Evolutionary conservation across 2,329 filamentous ascomycete species (phyloP).

Genomic region (Colletotrichum lindemuthianum): DNA sequence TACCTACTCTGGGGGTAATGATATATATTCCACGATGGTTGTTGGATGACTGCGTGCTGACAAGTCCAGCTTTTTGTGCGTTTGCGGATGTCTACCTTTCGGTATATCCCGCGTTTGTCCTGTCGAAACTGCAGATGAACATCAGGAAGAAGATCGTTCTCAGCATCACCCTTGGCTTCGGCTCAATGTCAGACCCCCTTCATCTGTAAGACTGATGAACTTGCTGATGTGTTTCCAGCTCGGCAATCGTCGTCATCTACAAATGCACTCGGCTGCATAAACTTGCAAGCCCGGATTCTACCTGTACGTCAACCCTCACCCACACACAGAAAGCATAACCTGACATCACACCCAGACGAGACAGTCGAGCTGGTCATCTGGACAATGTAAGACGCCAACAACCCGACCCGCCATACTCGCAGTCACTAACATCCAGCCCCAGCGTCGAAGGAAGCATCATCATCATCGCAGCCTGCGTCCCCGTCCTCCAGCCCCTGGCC

Average conservation of each 20-base stretch:
- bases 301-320: conserved; percentile 27
- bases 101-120: conserved; percentile 50
- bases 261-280: conserved; percentile 49
- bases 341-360: conserved; percentile 39
- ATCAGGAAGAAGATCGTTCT: conserved; percentile 53
- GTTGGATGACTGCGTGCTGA: background rate
- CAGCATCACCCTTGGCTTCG: conserved; percentile 49
- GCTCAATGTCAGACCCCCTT: conserved; percentile 45
- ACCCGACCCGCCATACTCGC: fast-evolving
- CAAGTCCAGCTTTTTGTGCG: conserved; percentile 44
- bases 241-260: conserved; percentile 42
- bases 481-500: conserved; percentile 45
- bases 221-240: conserved; percentile 29
- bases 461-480: conserved; percentile 48
- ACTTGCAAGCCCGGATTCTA: conserved; percentile 40
- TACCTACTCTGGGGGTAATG: conserved; percentile 51
- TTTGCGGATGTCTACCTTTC: conserved; percentile 54
- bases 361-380: conserved; percentile 55
- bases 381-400: conserved; percentile 50
- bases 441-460: conserved; percentile 47
- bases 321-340: too few relatives aligned
- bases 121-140: conserved; percentile 50
- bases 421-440: background rate
- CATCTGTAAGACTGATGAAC: background rate
- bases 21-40: fast-evolving